These are phyloP conservation scores for Chenopodium quinoa DNA, from an alignment of 148 eudicot genomes.

Conservation along the genomic window DNA sequence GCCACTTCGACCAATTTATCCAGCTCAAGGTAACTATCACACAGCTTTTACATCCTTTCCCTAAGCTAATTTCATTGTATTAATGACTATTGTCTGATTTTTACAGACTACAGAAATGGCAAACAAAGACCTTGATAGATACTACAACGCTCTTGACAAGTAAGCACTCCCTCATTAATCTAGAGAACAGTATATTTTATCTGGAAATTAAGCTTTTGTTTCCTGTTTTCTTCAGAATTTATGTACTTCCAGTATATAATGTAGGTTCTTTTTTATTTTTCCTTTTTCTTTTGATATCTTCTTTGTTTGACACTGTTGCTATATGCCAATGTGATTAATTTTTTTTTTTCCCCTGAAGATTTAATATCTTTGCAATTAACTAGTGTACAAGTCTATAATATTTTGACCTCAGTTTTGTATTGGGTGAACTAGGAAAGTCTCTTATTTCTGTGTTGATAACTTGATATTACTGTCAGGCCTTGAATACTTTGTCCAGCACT, in stretches of 20 bases:
- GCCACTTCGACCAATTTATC: conserved; percentile 87
- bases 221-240: background rate
- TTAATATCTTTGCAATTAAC: too few relatives aligned
- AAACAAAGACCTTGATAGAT: conserved; percentile 95
- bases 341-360: conserved; percentile 4
- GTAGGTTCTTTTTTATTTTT: background rate
- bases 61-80: conserved; percentile 5
- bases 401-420: background rate
- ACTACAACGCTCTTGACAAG: conserved; percentile 98
- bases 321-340: background rate
- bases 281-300: background rate
- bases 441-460: background rate
- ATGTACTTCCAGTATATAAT: background rate
- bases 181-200: background rate
- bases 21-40: conserved; percentile 74
- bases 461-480: background rate
- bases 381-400: background rate
- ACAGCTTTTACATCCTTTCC: background rate
- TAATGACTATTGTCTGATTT: conserved; percentile 20
- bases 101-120: conserved; percentile 99
- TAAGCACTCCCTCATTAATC: conserved; percentile 35
- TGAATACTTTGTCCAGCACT: background rate
- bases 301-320: background rate
- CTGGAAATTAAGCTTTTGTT: background rate
- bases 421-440: background rate